Conservation (phyloP, 2,329 filamentous ascomycete species). For the Diatrype stigma region DNA sequence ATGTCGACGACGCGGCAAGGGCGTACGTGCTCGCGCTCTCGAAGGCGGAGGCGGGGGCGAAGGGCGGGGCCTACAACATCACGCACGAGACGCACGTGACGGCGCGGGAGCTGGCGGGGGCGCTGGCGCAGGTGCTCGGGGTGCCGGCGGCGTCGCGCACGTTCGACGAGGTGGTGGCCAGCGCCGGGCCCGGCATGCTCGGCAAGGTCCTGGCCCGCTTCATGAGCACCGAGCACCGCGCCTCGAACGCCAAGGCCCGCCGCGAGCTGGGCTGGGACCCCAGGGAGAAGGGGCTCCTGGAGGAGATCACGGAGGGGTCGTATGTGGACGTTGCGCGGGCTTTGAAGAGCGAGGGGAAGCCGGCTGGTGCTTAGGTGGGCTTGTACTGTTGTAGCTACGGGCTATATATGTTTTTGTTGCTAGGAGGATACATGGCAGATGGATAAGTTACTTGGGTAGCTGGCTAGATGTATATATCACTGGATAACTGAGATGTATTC, state of each 20-base stretch:
- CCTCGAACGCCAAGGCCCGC: constrained; percentile 32
- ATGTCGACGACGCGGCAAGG: constrained; percentile 40
- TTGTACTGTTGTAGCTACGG: no score
- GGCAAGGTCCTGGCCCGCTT: constrained; percentile 28
- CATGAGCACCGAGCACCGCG: constrained; percentile 28
- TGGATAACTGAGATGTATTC: no score
- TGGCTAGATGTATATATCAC: no score
- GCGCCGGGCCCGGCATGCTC: no score
- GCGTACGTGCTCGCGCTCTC: constrained; percentile 34
- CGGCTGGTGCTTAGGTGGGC: no score
- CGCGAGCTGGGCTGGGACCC: constrained; percentile 35
- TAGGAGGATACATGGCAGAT: no score
- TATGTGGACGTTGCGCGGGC: constrained; percentile 14
- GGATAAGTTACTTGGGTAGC: no score
- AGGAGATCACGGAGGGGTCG: constrained; percentile 28
- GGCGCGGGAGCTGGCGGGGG: constrained; percentile 22
- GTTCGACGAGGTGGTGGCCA: constrained; percentile 22
- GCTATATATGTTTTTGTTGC: no score
- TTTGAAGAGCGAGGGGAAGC: no score
- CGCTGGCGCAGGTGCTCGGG: constrained; percentile 17
- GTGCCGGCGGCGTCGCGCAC: constrained; percentile 19
- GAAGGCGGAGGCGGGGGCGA: constrained; percentile 23
- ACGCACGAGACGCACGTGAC: constrained; percentile 27
- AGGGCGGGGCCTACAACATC: constrained; percentile 33
- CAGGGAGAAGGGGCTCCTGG: constrained; percentile 28